Evolutionary conservation across 2,329 filamentous ascomycete genomes (phyloP), one percentile per base, ranked within the genome.

Genomic region (Hortaea werneckii): DNA sequence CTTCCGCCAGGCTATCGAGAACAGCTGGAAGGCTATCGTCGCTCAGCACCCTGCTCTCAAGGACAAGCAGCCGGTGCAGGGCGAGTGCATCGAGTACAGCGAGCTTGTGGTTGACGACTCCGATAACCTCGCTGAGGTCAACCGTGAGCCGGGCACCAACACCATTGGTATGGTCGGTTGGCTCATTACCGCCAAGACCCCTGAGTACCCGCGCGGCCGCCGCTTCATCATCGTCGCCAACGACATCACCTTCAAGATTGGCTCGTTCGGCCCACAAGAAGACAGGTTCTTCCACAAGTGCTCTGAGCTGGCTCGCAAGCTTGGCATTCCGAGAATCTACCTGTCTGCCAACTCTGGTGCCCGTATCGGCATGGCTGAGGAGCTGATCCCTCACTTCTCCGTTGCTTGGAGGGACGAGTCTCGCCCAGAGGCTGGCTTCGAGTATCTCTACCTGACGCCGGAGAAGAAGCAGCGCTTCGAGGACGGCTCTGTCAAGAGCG

Each of bases 271-370:
- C 43, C 92, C 92, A 37, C 83, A 84, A 70, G 92, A 98, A 73
- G 92, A 98, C 69, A 84, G 86, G 59, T 98, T 95, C 80, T 98
- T 98, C 81, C 78, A 94, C 77, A 95, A 96, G 77, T 98, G 92
- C 73, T 96, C 92, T 7, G 89, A 98, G 69, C 77, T 95, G 55
- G 92, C 92, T 51, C 83, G 89, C 59, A 90, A 87, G 74, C 76
- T 95, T 51, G 92, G 92, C 35, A 95, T 98, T 60, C 92, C 92
- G 26, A 86, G 92, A 58, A 90, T 98, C 65, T 98, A 98, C 72
- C 76, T 98, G 49, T 98, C 92, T 65, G 92, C 92, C 65, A 98
- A 98, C 78, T 98, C 92, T 49, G 92, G 92, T 78, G 92, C 92
- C 55, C 89, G 92, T 63, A 87, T 98, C 58, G 92, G 92, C 62